These are phyloP conservation scores for Mucor mucedo DNA, from an alignment of 371 early-diverging fungal species.

Conservation along the genomic window DNA sequence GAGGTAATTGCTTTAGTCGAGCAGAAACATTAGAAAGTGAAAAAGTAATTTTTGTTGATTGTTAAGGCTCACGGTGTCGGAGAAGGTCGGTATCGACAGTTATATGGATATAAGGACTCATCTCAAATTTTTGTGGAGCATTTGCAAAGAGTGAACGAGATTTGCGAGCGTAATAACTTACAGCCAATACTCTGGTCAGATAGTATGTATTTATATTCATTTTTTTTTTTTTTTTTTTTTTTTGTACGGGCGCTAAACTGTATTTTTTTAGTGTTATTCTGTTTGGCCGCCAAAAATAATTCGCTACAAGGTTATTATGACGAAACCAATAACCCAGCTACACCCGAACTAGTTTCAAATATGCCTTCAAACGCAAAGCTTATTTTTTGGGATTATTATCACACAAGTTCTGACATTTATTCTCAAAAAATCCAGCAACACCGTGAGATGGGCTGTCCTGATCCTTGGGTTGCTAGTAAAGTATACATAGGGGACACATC, in stretches of 20 bases:
- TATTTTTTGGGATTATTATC: slow-evolving; percentile 91
- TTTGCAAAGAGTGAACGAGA: slow-evolving; percentile 70
- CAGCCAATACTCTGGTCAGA: slow-evolving; percentile 91
- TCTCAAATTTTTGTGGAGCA: slow-evolving; percentile 80
- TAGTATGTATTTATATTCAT: slow-evolving; percentile 52
- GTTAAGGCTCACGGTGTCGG: slow-evolving; percentile 75
- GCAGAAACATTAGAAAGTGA: not conserved
- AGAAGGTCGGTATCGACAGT: slow-evolving; percentile 77
- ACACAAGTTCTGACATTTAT: slow-evolving; percentile 73
- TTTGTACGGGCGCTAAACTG: not conserved
- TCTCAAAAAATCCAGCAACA: slow-evolving; percentile 80
- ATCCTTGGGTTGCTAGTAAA: slow-evolving; percentile 80
- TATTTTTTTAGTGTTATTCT: slow-evolving; percentile 62
- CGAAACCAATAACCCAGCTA: slow-evolving; percentile 60
- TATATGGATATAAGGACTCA: slow-evolving; percentile 78
- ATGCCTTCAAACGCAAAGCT: slow-evolving; percentile 74
- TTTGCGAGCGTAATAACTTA: slow-evolving; percentile 66
- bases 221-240: not conserved
- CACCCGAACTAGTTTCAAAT: slow-evolving; percentile 58
- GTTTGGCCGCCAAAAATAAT: slow-evolving; percentile 77
- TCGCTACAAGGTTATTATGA: slow-evolving; percentile 83
- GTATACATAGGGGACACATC: not conserved
- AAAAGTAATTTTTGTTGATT: not conserved
- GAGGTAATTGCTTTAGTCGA: slow-evolving; percentile 50
- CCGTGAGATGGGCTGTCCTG: slow-evolving; percentile 75